Percentiles rank a stretch among this genome's conserved stretches.
These are phyloP conservation scores for Xanthoparmelia taractica DNA, from an alignment of 495 filamentous ascomycete genomes.

Conservation along the genomic window DNA sequence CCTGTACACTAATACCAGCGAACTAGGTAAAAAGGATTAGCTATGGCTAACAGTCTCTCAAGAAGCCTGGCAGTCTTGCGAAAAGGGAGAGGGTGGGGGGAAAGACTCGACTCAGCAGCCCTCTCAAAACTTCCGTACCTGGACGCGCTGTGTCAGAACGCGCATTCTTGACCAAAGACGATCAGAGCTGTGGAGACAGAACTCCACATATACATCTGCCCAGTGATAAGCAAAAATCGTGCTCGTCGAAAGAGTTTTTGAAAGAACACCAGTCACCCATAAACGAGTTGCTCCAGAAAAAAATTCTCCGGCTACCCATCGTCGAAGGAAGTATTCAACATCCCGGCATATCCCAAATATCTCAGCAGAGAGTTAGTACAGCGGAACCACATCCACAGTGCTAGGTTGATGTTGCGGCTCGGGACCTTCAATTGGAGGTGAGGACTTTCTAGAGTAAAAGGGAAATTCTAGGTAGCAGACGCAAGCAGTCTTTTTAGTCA, in stretches of 20 bases:
- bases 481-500: too few species aligned
- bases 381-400: too few species aligned
- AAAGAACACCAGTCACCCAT: background rate
- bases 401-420: background rate
- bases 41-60: background rate
- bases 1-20: background rate
- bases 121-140: background rate
- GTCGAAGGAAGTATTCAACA: background rate
- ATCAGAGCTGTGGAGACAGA: background rate
- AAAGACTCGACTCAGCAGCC: too few species aligned
- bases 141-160: background rate
- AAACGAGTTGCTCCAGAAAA: background rate
- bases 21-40: background rate
- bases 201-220: background rate
- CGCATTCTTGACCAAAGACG: background rate
- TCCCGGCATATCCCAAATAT: too few species aligned
- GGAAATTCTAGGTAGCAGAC: too few species aligned
- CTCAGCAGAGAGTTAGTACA: too few species aligned
- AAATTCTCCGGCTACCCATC: background rate
- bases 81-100: background rate
- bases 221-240: background rate
- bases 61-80: background rate
- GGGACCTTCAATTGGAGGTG: background rate
- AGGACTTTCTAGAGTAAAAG: background rate
- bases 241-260: background rate